Base-by-base conservation (phyloP, 139 green algal genomes). In the Picochlorum sp. region DNA sequence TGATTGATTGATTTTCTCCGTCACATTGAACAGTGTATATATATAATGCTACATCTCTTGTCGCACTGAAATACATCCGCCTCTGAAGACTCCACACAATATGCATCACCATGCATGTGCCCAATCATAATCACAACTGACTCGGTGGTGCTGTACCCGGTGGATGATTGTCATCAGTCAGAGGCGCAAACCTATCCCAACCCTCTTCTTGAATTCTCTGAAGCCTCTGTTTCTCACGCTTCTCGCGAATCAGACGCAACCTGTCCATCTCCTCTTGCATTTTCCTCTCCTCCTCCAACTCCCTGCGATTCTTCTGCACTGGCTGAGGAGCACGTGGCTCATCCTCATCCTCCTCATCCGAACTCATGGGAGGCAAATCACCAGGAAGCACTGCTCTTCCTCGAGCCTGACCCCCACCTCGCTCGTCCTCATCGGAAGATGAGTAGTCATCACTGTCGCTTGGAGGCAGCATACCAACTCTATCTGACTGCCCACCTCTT, bases 131-230 rank as follows among this genome's bases (percentile, higher is more conserved):
- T 41, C 34, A 41, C 34, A 54, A 1, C 47, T 54, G 16, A 21
- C 18, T 26, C 0, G 47, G 47, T 54, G 47, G 47, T 54, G 47
- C 60, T 18, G 37, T 44, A 5, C 14, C n/a, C 14, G 47, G 49
- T 28, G 74, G 70, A 47, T 59, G 84, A 72, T 88, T 86, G 45
- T 69, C 80, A 4, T 85, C 74, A 5, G 74, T 70, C 20, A 86
- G 45, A 44, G 82, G 82, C 8, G 80, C 80, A 67, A 78, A 94
- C 49, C 86, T 70, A 64, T 94, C 86, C 76, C 77, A 94, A 49
- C 86, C 86, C 62, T 94, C 86, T 1, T 77, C 51, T 11, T 44
- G 62, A 56, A 93, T 89, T 41, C 86, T 78, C 65, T 85, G 75
- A 38, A 78, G 62, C 9, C 85, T 75, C 50, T 92, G 78, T 15